Conservation (phyloP, 1,284 basidiomycete genomes). For the Trichosporon coremiiforme region DNA sequence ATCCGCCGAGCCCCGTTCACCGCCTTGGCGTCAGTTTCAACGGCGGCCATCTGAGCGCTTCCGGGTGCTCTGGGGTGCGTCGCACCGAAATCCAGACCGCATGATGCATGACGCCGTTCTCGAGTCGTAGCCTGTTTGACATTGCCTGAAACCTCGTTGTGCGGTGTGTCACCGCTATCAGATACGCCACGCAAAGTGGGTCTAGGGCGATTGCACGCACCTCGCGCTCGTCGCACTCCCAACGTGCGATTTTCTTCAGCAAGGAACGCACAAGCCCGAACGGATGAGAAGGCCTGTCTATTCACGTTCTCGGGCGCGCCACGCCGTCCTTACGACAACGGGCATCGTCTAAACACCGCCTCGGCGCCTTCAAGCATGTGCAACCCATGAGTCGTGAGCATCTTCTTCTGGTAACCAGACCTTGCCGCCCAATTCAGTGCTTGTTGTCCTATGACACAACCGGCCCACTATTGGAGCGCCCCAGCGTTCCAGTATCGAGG, state of each 20-base stretch:
- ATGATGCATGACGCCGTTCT: neutral
- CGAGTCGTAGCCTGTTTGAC: neutral
- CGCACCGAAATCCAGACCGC: neutral
- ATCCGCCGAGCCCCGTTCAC: neutral
- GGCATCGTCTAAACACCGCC: neutral
- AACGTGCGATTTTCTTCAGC: neutral
- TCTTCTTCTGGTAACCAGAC: neutral
- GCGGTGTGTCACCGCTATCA: neutral
- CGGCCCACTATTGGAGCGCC: slow-evolving; percentile 7
- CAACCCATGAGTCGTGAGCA: neutral
- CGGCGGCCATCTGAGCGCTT: neutral
- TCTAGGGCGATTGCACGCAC: too few relatives aligned
- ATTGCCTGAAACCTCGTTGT: neutral
- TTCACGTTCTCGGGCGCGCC: neutral
- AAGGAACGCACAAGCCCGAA: neutral
- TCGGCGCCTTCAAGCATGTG: neutral
- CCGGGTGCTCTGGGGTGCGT: neutral
- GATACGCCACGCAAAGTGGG: neutral
- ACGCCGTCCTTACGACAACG: neutral
- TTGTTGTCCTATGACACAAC: neutral
- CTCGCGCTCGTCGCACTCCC: too few relatives aligned
- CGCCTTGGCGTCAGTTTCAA: neutral
- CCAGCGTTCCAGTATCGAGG: neutral
- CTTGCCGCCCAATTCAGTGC: neutral
- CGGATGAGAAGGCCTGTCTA: neutral